phyloP scores from a whole-genome alignment of 2,329 filamentous ascomycete genomes.

The Ceratocystis eucalypticola region DNA sequence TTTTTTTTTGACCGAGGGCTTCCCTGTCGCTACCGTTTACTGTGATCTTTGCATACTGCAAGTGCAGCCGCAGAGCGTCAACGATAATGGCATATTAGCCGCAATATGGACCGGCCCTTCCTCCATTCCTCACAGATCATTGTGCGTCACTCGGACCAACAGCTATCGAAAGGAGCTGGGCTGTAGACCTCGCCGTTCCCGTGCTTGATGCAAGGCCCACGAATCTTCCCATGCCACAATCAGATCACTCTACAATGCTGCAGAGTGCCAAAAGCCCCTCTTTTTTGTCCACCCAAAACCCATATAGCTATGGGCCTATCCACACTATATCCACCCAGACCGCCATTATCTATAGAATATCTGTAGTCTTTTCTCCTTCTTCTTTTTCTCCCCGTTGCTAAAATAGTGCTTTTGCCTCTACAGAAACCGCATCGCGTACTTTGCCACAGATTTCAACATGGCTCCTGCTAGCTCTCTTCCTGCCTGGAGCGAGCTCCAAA shows the following conservation, averaged over 20 bases:
- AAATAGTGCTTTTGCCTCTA: not conserved
- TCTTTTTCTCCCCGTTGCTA: not conserved
- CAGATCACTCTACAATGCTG: not conserved
- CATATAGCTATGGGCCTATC: constrained; percentile 8
- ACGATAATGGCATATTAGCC: constrained; percentile 2
- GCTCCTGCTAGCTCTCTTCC: constrained; percentile 73
- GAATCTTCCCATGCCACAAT: not conserved
- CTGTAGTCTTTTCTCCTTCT: not conserved
- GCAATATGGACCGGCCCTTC: not conserved
- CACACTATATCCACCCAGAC: not conserved
- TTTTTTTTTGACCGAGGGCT: not conserved
- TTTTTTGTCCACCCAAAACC: not conserved
- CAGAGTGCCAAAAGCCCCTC: constrained; percentile 2
- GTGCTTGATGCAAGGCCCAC: constrained; percentile 10
- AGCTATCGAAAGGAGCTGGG: not conserved
- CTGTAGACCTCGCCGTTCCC: constrained; percentile 8
- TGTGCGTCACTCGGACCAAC: not conserved
- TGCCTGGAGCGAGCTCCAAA: constrained; percentile 81
- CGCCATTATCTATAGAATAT: not conserved
- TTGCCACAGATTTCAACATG: constrained; percentile 35
- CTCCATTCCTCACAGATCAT: not conserved
- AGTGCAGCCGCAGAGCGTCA: constrained; percentile 10
- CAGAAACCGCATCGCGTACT: not conserved
- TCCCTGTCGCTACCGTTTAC: constrained; percentile 13
- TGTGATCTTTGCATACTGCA: constrained; percentile 7